Evolutionary conservation across 768 basidiomycete species (phyloP), one percentile per base, ranked within the genome.

Genomic region (Phylloporus arenicola): DNA sequence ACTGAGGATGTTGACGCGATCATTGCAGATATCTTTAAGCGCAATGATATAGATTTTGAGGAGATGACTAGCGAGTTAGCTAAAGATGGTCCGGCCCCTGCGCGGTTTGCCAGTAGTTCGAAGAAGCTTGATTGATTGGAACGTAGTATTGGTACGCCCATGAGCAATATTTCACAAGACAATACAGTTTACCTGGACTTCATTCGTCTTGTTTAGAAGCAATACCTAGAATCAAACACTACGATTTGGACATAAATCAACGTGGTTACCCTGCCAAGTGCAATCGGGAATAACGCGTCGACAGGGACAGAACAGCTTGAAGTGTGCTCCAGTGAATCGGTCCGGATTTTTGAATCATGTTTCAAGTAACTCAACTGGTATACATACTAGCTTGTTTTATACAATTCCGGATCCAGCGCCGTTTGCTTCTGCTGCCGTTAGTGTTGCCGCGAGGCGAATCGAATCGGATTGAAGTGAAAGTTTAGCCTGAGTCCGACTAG

Each of bases 1-100:
- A 58, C 65, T 0, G 65, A 61, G n/a, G 65, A 67, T 20, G 67
- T 63, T 5, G 63, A 67, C 48, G 49, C 50, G 19, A 65, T 69
- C 37, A 54, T 67, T 25, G 63, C 68, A 20, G 65, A 65, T 40
- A 65, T 67, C 29, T 67, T 67, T 50, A 61, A 54, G 39, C 63
- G 55, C 50, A 67, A 67, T 27, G 65, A 60, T 13, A 48, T 67
- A 1, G 68, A 67, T 39, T 65, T 67, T 39, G 65, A 58, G 29
- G 57, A 59, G 48, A n/a, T 67, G 43, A 69, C 61, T 1, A 48
- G 13, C 12, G 61, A 67, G 24, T 34, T 67, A 12, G 52, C 55
- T 10, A 50, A 52, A 35, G 58, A 62, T 38, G 43, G 48, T 17
- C 53, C 61, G 4, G 53, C 38, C 25, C 46, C 59, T 10, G 48